These are phyloP conservation scores for Tausonia pullulans DNA, from an alignment of 1,284 basidiomycete species.

Conservation along the genomic window DNA sequence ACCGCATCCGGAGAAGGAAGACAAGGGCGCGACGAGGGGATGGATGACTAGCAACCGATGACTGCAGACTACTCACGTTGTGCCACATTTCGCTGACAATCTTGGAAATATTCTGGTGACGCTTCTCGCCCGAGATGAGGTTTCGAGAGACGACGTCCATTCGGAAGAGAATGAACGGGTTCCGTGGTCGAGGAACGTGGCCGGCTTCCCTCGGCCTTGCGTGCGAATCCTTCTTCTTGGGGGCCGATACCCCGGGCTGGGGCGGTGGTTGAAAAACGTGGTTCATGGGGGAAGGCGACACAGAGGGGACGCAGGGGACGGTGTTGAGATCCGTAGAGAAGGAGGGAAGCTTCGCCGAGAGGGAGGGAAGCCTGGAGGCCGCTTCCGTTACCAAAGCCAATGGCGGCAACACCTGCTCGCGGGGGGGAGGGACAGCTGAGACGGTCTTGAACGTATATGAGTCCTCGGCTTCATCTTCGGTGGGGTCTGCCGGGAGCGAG, in stretches of 20 bases:
- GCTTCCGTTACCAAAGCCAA: too few relatives aligned
- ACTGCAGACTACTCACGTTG: background rate
- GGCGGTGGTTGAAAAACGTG: conserved; percentile 8
- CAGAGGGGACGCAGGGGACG: too few relatives aligned
- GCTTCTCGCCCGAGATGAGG: conserved; percentile 12
- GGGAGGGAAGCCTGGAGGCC: background rate
- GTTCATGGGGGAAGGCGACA: too few relatives aligned
- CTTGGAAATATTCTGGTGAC: conserved; percentile 14
- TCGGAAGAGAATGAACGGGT: conserved; percentile 13
- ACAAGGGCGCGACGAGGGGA: background rate
- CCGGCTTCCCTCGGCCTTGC: conserved; percentile 10
- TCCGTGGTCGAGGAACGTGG: conserved; percentile 13
- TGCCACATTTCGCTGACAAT: conserved; percentile 14
- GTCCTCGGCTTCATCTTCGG: too few relatives aligned
- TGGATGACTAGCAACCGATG: background rate
- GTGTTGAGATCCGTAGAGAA: background rate
- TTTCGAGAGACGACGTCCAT: conserved; percentile 11
- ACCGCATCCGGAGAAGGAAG: background rate
- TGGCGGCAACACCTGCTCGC: too few relatives aligned
- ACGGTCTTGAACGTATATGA: too few relatives aligned
- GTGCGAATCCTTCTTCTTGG: conserved; percentile 11
- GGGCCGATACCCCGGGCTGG: conserved; percentile 8
- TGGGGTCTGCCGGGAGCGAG: too few relatives aligned
- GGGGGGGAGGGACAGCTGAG: too few relatives aligned
- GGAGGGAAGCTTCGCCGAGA: background rate